Conservation (phyloP, 768 basidiomycete species). For the Phaffia australis region DNA sequence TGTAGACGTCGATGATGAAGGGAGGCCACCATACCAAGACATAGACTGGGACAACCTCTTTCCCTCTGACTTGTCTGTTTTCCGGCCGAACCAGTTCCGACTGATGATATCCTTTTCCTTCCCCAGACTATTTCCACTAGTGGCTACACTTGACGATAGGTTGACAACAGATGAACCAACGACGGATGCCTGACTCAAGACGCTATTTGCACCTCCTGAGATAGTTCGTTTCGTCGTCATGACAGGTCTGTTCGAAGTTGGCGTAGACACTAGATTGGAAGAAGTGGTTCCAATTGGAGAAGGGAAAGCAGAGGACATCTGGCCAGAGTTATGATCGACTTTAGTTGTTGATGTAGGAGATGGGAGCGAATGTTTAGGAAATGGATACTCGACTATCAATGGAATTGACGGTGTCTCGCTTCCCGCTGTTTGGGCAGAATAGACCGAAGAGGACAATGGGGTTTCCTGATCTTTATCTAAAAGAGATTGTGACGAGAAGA, state of each 20-base stretch:
- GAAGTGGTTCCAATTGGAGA: too few relatives aligned
- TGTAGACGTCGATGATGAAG: neutral
- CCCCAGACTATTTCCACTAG: neutral
- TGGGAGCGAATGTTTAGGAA: too few relatives aligned
- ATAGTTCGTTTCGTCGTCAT: too few relatives aligned
- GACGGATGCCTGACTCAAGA: neutral
- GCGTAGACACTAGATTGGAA: too few relatives aligned
- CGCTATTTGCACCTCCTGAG: too few relatives aligned
- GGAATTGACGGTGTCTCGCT: neutral
- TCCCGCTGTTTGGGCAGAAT: neutral
- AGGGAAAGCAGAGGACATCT: too few relatives aligned
- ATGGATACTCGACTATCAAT: too few relatives aligned
- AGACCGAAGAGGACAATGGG: neutral
- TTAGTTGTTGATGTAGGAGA: too few relatives aligned
- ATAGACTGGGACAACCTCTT: neutral
- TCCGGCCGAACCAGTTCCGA: neutral
- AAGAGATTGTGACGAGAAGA: neutral
- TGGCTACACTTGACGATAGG: neutral
- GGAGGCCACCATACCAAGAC: neutral
- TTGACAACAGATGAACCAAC: neutral
- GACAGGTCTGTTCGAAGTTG: too few relatives aligned
- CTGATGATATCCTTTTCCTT: neutral
- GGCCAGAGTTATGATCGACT: too few relatives aligned
- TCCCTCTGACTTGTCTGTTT: neutral
- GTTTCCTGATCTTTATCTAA: neutral